A percentile compares a stretch with the other conserved stretches of the same genome.
These are phyloP conservation scores for Cymbopogon flexuosus DNA, from an alignment of 202 grass and related monocot genomes.

Conservation along the genomic window DNA sequence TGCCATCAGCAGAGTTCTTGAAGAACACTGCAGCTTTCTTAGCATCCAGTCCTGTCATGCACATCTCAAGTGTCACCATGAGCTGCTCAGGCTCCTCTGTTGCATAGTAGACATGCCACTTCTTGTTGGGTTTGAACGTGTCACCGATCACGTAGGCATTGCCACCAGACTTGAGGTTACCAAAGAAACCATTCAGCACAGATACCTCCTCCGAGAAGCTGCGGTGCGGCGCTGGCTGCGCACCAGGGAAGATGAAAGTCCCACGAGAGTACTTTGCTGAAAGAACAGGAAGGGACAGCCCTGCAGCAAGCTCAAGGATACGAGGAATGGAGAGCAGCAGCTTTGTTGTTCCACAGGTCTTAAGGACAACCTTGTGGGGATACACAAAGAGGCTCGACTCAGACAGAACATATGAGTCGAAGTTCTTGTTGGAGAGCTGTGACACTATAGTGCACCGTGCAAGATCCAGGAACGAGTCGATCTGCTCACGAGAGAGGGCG, in stretches of 20 bases:
- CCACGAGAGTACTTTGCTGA: constrained; percentile 80
- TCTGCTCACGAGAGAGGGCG: constrained; percentile 51
- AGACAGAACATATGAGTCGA: constrained; percentile 81
- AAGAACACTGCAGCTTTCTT: constrained; percentile 65
- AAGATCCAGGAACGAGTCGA: constrained; percentile 67
- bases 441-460: constrained; percentile 79
- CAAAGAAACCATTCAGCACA: constrained; percentile 65
- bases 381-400: constrained; percentile 89
- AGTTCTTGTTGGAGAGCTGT: constrained; percentile 66
- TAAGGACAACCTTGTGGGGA: constrained; percentile 72
- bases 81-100: constrained; percentile 65
- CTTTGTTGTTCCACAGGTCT: constrained; percentile 89
- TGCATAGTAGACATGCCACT: constrained; percentile 85
- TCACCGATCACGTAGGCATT: constrained; percentile 72
- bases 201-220: constrained; percentile 66
- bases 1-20: constrained; percentile 47
- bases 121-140: constrained; percentile 52
- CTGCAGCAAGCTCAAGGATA: constrained; percentile 68
- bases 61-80: constrained; percentile 88
- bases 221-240: constrained; percentile 66
- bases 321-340: constrained; percentile 68
- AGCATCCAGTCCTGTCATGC: constrained; percentile 65
- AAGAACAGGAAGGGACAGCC: constrained; percentile 48
- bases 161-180: constrained; percentile 65
- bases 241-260: constrained; percentile 79